Conservation (phyloP, 345 rosid genomes). For the Eucalyptus sideroxylon region DNA sequence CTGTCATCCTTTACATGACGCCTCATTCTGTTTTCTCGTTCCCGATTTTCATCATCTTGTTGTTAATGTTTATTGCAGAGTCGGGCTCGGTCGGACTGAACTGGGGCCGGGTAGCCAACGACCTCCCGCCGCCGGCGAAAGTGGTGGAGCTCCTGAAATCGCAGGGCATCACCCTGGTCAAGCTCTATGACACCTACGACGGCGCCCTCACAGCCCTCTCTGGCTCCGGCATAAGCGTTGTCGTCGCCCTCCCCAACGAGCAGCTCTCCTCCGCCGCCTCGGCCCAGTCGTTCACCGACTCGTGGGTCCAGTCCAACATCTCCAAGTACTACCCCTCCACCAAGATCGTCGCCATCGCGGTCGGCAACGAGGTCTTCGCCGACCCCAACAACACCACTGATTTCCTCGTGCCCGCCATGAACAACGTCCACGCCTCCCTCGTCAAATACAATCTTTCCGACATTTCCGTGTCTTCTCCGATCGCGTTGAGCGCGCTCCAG, state of each 20-base stretch:
- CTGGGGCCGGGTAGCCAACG: slow-evolving; percentile 71
- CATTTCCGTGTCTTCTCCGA: slow-evolving; percentile 64
- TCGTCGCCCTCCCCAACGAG: slow-evolving; percentile 79
- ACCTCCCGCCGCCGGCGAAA: slow-evolving; percentile 55
- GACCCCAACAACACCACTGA: slow-evolving; percentile 57
- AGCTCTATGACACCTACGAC: slow-evolving; percentile 71
- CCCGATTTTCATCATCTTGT: not conserved
- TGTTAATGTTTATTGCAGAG: slow-evolving; percentile 6
- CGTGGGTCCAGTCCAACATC: slow-evolving; percentile 67
- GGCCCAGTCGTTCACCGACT: slow-evolving; percentile 64
- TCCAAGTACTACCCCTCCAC: slow-evolving; percentile 46
- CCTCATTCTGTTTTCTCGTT: not conserved
- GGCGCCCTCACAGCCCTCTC: slow-evolving; percentile 59
- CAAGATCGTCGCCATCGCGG: slow-evolving; percentile 65
- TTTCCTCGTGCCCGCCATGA: slow-evolving; percentile 82
- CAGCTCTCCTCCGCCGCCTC: slow-evolving; percentile 53
- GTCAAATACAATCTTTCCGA: slow-evolving; percentile 32
- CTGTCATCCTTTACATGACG: not conserved
- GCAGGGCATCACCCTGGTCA: slow-evolving; percentile 41
- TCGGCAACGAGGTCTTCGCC: slow-evolving; percentile 87
- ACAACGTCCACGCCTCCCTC: slow-evolving; percentile 47
- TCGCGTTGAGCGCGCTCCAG: slow-evolving; percentile 52
- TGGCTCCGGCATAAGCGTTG: slow-evolving; percentile 46
- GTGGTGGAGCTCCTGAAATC: slow-evolving; percentile 64
- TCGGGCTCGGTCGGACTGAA: slow-evolving; percentile 63